These are phyloP conservation scores for Fusarium papillatum DNA, from an alignment of 2,329 filamentous ascomycete genomes.

Conservation along the genomic window DNA sequence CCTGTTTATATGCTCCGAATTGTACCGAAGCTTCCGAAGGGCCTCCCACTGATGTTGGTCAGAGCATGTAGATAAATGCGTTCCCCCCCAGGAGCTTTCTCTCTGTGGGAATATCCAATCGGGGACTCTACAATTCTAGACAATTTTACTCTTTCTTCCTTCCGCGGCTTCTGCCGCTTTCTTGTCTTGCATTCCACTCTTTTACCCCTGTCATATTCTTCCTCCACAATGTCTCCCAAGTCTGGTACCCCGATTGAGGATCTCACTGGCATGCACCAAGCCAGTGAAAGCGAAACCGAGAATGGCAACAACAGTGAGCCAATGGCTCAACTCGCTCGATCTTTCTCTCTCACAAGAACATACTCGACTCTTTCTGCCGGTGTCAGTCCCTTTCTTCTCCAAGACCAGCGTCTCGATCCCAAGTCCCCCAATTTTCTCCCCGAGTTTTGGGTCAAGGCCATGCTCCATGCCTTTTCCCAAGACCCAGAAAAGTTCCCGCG, in stretches of 20 bases:
- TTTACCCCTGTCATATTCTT: not conserved
- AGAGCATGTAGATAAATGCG: not conserved
- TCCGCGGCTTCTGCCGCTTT: not conserved
- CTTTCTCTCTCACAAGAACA: constrained; percentile 28
- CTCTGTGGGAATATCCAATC: not conserved
- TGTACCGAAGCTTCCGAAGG: not conserved
- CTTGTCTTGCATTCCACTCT: not conserved
- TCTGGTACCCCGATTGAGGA: not conserved
- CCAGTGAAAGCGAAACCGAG: constrained; percentile 10
- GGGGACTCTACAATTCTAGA: not conserved
- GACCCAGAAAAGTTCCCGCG: constrained; percentile 30
- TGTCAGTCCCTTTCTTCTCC: constrained; percentile 20
- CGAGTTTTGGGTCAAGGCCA: constrained; percentile 17
- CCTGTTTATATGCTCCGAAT: not conserved
- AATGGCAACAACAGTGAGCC: constrained; percentile 14
- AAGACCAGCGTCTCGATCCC: constrained; percentile 27
- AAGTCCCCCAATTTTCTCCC: constrained; percentile 21
- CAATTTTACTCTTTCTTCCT: not conserved
- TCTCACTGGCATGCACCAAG: not conserved
- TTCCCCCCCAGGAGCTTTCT: not conserved
- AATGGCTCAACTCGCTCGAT: constrained; percentile 24
- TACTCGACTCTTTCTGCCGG: constrained; percentile 16
- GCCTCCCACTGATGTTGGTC: not conserved
- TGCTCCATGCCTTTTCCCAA: constrained; percentile 35
- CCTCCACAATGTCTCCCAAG: not conserved